Conservation (phyloP, 306 rosid genomes). For the Begonia peltatifolia region DNA sequence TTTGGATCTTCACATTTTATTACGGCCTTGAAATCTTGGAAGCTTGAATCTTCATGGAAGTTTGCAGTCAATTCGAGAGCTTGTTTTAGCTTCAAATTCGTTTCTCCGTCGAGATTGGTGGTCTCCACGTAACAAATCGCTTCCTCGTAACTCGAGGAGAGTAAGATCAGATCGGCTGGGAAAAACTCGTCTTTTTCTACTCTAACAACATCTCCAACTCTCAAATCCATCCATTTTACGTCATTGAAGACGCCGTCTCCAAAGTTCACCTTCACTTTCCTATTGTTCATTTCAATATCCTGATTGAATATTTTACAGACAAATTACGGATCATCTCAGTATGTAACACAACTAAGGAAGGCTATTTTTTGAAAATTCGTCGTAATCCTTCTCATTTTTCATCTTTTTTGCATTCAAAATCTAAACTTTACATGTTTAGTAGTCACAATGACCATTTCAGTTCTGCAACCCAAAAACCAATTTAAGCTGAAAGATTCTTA, state of each 20-base stretch:
- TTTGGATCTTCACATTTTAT: constrained; percentile 92
- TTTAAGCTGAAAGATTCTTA: background rate
- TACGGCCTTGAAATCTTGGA: constrained; percentile 48
- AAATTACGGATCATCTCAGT: too few species aligned
- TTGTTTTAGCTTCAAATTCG: constrained; percentile 85
- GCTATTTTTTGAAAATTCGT: too few species aligned
- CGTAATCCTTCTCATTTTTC: too few species aligned
- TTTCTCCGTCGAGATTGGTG: constrained; percentile 88
- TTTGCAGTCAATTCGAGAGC: constrained; percentile 58
- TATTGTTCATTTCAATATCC: constrained; percentile 91
- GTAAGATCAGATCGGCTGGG: constrained; percentile 92
- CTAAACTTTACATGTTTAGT: too few species aligned
- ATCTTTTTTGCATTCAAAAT: too few species aligned
- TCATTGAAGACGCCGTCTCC: constrained; percentile 42
- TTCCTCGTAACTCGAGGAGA: constrained; percentile 78
- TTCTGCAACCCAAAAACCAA: too few species aligned
- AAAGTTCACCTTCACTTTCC: constrained; percentile 55
- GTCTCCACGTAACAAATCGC: constrained; percentile 96
- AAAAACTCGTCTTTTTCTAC: constrained; percentile 87
- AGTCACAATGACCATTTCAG: too few species aligned
- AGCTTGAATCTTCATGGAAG: constrained; percentile 52
- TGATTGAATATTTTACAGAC: constrained; percentile 5
- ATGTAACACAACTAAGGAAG: too few species aligned
- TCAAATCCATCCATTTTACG: constrained; percentile 78
- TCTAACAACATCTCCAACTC: constrained; percentile 77